Evolutionary conservation across 305 asterid genomes (phyloP).

Genomic region (Solanum hybrid): DNA sequence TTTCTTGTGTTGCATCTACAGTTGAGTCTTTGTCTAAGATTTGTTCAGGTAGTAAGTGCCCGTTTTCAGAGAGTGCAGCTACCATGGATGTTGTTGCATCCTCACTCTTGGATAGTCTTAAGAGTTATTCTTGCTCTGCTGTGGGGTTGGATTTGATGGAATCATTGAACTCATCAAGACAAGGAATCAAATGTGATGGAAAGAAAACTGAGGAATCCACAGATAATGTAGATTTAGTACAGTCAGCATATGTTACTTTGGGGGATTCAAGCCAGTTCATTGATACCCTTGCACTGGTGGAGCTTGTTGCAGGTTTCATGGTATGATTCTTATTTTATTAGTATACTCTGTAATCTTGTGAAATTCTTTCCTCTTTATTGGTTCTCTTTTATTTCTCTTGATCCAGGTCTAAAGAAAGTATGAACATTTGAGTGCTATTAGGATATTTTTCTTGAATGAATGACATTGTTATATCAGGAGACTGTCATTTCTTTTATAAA

Average conservation of each 20-base stretch:
- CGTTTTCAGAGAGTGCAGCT: conserved; percentile 52
- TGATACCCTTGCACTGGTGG: conserved; percentile 62
- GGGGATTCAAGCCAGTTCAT: conserved; percentile 28
- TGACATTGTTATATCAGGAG: neutral
- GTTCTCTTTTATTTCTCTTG: neutral
- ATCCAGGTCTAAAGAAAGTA: neutral
- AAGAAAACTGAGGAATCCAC: conserved; percentile 17
- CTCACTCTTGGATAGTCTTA: conserved; percentile 53
- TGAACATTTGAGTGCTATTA: neutral
- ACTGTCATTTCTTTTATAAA: neutral
- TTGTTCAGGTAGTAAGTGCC: conserved; percentile 50
- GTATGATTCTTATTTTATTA: conserved; percentile 31
- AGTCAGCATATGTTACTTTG: conserved; percentile 9
- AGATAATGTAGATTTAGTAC: conserved; percentile 16
- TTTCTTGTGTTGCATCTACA: conserved; percentile 18
- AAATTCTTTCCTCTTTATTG: neutral
- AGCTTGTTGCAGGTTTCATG: conserved; percentile 61
- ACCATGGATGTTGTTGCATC: conserved; percentile 42
- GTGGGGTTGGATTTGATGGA: conserved; percentile 22
- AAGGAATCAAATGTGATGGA: conserved; percentile 9
- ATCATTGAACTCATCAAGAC: conserved; percentile 12
- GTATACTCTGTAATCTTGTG: neutral
- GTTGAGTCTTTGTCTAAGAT: conserved; percentile 17
- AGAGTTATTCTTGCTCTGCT: conserved; percentile 28
- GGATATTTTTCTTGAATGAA: neutral